These are phyloP conservation scores for Geranium rotundifolium DNA, from an alignment of 345 rosid species.

Conservation along the genomic window DNA sequence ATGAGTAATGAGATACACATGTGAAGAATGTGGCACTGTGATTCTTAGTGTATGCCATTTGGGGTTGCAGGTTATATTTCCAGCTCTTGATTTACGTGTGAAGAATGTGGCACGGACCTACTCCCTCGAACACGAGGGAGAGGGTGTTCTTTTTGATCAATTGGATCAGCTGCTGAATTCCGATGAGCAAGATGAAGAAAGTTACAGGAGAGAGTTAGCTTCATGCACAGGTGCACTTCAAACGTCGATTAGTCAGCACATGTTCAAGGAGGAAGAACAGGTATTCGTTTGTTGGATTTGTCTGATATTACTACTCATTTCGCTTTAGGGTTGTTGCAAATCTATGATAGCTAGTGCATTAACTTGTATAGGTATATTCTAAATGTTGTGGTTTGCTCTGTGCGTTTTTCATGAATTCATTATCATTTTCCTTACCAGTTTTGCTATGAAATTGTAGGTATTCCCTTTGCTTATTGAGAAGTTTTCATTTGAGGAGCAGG, in stretches of 20 bases:
- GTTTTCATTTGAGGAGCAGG: conserved; percentile 55
- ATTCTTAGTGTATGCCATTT: conserved; percentile 5
- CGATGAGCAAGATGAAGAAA: conserved; percentile 42
- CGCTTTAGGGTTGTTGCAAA: too few relatives aligned
- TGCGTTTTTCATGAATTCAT: too few relatives aligned
- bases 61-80: conserved; percentile 59
- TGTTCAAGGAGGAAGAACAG: conserved; percentile 95
- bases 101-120: conserved; percentile 84
- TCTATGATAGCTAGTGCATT: too few relatives aligned
- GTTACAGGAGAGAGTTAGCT: conserved; percentile 62
- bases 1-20: neutral
- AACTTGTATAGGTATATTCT: too few relatives aligned
- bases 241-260: conserved; percentile 73
- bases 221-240: conserved; percentile 74
- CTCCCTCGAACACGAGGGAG: conserved; percentile 83
- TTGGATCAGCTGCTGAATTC: conserved; percentile 56
- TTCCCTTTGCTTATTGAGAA: conserved; percentile 50
- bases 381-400: too few relatives aligned
- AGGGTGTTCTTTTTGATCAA: conserved; percentile 62
- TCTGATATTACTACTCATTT: neutral
- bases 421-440: neutral
- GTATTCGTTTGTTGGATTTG: conserved; percentile 17
- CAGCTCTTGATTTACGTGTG: conserved; percentile 77
- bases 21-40: neutral
- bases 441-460: conserved; percentile 29